These are phyloP conservation scores for Hanseniaspora valbyensis DNA, from an alignment of 805 yeast genomes.

Conservation along the genomic window DNA sequence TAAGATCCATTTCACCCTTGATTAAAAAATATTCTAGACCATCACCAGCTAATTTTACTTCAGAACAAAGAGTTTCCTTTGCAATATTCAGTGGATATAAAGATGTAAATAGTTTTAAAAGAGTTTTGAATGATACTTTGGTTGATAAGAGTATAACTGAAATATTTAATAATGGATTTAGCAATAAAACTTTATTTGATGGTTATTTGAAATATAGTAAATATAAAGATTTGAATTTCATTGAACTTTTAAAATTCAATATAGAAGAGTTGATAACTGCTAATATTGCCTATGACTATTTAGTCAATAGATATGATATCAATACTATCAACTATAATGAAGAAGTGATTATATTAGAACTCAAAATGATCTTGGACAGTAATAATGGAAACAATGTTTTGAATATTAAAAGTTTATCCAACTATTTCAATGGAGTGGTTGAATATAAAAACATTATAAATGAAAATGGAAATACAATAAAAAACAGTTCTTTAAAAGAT, in stretches of 20 bases:
- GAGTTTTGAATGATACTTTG: neutral
- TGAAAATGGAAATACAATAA: neutral
- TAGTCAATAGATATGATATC: conserved; percentile 2
- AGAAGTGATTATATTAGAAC: neutral
- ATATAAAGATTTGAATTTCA: conserved; percentile 4
- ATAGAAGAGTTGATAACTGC: neutral
- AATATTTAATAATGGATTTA: neutral
- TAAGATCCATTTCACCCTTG: neutral
- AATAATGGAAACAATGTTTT: neutral
- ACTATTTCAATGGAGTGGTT: neutral
- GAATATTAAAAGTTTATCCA: neutral
- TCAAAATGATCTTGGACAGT: neutral
- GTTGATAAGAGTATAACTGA: neutral
- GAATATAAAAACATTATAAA: neutral
- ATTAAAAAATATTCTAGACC: conserved; percentile 1
- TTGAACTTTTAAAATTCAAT: neutral
- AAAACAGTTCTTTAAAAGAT: conserved; percentile 1
- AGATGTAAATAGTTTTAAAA: neutral
- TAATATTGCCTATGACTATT: conserved; percentile 7
- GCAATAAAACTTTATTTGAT: neutral
- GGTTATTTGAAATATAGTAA: conserved; percentile 2
- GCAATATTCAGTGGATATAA: conserved; percentile 8
- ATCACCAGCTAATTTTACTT: conserved; percentile 7
- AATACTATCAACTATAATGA: conserved; percentile 6
- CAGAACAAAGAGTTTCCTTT: conserved; percentile 11